These are phyloP conservation scores for Irpex rosettiformis DNA, from an alignment of 1,284 basidiomycete species.

Conservation along the genomic window DNA sequence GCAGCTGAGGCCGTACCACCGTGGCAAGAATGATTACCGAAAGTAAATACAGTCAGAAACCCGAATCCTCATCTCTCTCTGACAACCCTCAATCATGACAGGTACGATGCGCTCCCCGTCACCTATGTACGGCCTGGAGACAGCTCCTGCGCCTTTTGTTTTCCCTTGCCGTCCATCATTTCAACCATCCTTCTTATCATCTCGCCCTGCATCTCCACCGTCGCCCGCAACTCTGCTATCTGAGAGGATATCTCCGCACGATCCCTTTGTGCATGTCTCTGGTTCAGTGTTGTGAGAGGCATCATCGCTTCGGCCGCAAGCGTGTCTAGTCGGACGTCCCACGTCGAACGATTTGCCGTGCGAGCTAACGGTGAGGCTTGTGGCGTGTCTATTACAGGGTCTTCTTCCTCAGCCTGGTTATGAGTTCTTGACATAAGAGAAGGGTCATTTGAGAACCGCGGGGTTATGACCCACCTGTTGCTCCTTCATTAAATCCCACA, in stretches of 20 bases:
- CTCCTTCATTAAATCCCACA: constrained; percentile 79
- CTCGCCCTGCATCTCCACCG: constrained; percentile 53
- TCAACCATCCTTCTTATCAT: constrained; percentile 44
- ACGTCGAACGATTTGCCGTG: constrained; percentile 7
- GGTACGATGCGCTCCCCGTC: too few species aligned
- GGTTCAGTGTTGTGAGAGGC: constrained; percentile 20
- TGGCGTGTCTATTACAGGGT: constrained; percentile 7
- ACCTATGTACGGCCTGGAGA: not conserved
- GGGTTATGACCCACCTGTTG: constrained; percentile 33
- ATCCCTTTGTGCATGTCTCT: constrained; percentile 19
- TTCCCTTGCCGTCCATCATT: constrained; percentile 31
- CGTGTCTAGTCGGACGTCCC: constrained; percentile 15
- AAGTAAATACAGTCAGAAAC: not conserved
- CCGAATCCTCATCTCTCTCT: too few species aligned
- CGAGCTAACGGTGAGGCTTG: constrained; percentile 7
- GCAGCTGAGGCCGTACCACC: too few species aligned
- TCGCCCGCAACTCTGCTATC: constrained; percentile 49
- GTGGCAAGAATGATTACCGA: not conserved
- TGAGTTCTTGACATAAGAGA: constrained; percentile 26
- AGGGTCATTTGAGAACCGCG: constrained; percentile 1
- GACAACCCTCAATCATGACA: too few species aligned
- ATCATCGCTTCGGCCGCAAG: constrained; percentile 19
- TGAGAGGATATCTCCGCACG: constrained; percentile 52
- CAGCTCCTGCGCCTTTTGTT: constrained; percentile 11
- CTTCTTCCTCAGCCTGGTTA: constrained; percentile 10